Evolutionary conservation across 306 rosid species (phyloP).

Genomic region (Dicorynia guianensis): DNA sequence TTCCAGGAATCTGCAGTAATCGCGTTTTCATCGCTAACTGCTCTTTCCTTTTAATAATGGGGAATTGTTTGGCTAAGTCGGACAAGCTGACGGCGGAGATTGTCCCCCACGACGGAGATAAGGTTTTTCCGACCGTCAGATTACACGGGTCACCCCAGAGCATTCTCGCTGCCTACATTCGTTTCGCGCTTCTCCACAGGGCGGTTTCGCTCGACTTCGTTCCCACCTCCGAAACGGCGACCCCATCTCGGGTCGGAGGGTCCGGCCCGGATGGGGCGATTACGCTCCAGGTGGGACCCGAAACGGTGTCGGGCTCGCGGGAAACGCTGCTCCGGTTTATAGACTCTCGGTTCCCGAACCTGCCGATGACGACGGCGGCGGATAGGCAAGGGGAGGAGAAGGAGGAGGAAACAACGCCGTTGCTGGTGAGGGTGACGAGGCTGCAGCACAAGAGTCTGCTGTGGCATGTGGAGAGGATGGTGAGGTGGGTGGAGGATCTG

Average conservation of each 20-base stretch:
- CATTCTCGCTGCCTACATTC: conserved; percentile 67
- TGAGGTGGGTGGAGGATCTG: conserved; percentile 84
- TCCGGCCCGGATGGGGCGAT: conserved; percentile 50
- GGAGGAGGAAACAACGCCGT: conserved; percentile 55
- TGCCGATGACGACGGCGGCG: conserved; percentile 31
- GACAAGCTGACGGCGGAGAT: conserved; percentile 78
- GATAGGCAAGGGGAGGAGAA: too few relatives aligned
- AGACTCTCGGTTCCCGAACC: conserved; percentile 67
- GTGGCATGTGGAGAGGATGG: conserved; percentile 79
- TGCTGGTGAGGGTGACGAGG: conserved; percentile 54
- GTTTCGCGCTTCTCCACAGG: conserved; percentile 73
- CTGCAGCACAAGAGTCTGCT: conserved; percentile 73
- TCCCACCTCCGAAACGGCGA: conserved; percentile 44
- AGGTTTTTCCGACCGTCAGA: conserved; percentile 55
- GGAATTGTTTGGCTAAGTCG: conserved; percentile 62
- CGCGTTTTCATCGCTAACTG: not conserved
- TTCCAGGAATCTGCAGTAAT: conserved; percentile 1
- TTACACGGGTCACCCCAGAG: conserved; percentile 68
- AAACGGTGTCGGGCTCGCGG: conserved; percentile 68
- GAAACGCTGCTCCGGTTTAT: conserved; percentile 66
- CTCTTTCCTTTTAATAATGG: conserved; percentile 49
- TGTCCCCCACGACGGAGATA: conserved; percentile 67
- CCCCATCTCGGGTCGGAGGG: conserved; percentile 32
- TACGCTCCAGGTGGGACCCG: conserved; percentile 67
- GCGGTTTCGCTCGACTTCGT: conserved; percentile 56